Percentiles rank a stretch among this genome's conserved stretches.
These are phyloP conservation scores for Fomes fomentarius DNA, from an alignment of 1,284 basidiomycete species.

Conservation along the genomic window DNA sequence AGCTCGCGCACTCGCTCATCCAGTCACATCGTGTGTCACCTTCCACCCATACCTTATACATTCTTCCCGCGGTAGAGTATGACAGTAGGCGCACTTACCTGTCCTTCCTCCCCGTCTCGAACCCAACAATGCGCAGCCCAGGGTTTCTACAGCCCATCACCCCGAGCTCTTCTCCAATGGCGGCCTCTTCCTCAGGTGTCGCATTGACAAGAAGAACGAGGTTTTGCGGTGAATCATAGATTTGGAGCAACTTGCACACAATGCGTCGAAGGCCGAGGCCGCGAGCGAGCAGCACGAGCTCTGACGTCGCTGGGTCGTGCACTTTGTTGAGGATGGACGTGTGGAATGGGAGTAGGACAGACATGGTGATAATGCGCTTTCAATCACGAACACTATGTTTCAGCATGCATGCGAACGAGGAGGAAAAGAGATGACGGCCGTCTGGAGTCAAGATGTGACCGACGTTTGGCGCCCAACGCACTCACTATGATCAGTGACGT, in stretches of 20 bases:
- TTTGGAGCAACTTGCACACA: conserved; percentile 86
- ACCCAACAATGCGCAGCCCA: conserved; percentile 82
- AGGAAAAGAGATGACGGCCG: too few relatives aligned
- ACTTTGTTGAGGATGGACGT: conserved; percentile 65
- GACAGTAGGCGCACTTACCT: conserved; percentile 51
- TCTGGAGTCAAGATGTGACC: too few relatives aligned
- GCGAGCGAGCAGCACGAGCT: conserved; percentile 84
- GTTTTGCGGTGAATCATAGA: conserved; percentile 88
- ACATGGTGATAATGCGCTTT: conserved; percentile 21
- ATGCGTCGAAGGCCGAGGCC: conserved; percentile 85
- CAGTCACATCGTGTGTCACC: too few relatives aligned
- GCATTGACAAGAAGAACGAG: conserved; percentile 91
- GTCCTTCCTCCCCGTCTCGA: conserved; percentile 83
- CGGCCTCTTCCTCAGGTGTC: conserved; percentile 83
- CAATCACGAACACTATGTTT: too few relatives aligned
- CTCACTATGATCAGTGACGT: too few relatives aligned
- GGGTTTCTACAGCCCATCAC: conserved; percentile 91
- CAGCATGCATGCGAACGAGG: too few relatives aligned
- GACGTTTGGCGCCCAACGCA: too few relatives aligned
- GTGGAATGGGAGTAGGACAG: conserved; percentile 64
- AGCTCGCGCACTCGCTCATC: too few relatives aligned
- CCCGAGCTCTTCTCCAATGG: conserved; percentile 91
- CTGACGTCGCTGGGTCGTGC: conserved; percentile 79
- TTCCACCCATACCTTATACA: too few relatives aligned
- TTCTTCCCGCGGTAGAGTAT: too few relatives aligned